A percentile compares a stretch with the other conserved stretches of the same genome.
phyloP scores from a whole-genome alignment of 1,284 basidiomycete genomes.

The Cystobasidiaceae sp. region DNA sequence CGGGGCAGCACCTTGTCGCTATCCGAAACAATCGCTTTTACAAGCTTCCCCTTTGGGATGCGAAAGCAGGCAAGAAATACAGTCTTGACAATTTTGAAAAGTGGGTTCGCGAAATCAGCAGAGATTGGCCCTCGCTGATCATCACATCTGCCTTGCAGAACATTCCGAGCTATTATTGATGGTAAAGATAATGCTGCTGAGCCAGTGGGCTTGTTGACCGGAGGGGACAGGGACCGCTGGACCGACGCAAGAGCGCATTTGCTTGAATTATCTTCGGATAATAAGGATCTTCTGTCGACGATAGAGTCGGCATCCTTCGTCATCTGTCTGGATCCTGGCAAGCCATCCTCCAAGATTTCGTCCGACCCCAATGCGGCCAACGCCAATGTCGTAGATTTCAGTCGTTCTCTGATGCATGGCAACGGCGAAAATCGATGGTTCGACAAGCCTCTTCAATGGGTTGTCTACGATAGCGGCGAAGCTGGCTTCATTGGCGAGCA shows the following conservation, averaged over 20 bases:
- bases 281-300: conserved; percentile 60
- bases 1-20: conserved; percentile 70
- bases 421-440: conserved; percentile 49
- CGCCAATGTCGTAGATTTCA: conserved; percentile 8
- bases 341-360: conserved; percentile 46
- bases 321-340: conserved; percentile 66
- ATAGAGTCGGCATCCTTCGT: conserved; percentile 79
- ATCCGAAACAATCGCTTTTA: conserved; percentile 71
- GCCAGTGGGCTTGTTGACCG: conserved; percentile 68
- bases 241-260: conserved; percentile 56
- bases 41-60: conserved; percentile 60
- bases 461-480: conserved; percentile 69
- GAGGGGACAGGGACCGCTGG: conserved; percentile 76
- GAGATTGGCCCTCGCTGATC: neutral
- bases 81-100: conserved; percentile 64
- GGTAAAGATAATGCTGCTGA: conserved; percentile 49
- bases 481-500: conserved; percentile 87
- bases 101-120: conserved; percentile 47
- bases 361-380: neutral
- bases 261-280: conserved; percentile 52
- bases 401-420: conserved; percentile 40
- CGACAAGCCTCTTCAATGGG: conserved; percentile 77
- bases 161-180: conserved; percentile 68
- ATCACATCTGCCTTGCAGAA: conserved; percentile 49
- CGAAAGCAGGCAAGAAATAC: conserved; percentile 51